Evolutionary conservation across 495 filamentous ascomycete species (phyloP).

Genomic region (Aspergillus biplanus): DNA sequence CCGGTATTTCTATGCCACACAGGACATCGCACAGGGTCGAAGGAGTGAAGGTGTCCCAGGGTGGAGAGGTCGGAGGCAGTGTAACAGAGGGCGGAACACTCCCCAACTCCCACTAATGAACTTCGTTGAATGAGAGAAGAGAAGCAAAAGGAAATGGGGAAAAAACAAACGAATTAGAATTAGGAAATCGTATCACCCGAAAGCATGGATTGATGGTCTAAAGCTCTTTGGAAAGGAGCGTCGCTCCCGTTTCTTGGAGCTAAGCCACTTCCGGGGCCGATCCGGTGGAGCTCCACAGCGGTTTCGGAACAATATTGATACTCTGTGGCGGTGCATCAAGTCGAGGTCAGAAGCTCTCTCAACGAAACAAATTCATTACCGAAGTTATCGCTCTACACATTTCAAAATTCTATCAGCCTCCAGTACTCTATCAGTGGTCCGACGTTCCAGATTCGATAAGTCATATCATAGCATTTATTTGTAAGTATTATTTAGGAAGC

Average conservation of each 20-base stretch:
- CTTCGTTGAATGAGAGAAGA: slow-evolving; percentile 5
- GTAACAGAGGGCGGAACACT: background rate
- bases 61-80: slow-evolving; percentile 8
- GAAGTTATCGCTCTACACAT: no score
- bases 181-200: background rate
- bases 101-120: background rate
- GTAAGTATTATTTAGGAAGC: no score
- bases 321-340: slow-evolving; percentile 39
- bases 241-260: slow-evolving; percentile 26
- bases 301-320: slow-evolving; percentile 39
- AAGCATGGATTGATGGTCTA: slow-evolving; percentile 1
- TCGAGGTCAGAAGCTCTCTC: no score
- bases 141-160: background rate
- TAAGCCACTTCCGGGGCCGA: slow-evolving; percentile 43
- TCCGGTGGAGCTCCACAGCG: slow-evolving; percentile 28
- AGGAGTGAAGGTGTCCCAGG: slow-evolving; percentile 16
- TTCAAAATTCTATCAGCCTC: no score
- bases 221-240: slow-evolving; percentile 19
- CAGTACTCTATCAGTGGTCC: no score
- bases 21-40: slow-evolving; percentile 24
- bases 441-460: no score
- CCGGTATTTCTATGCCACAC: slow-evolving; percentile 17
- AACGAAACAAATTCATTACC: no score
- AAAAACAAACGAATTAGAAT: slow-evolving; percentile 6
- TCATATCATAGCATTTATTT: no score